Evolutionary conservation across 148 eudicot species (phyloP).

Genomic region (Salicornia ramosissima): DNA sequence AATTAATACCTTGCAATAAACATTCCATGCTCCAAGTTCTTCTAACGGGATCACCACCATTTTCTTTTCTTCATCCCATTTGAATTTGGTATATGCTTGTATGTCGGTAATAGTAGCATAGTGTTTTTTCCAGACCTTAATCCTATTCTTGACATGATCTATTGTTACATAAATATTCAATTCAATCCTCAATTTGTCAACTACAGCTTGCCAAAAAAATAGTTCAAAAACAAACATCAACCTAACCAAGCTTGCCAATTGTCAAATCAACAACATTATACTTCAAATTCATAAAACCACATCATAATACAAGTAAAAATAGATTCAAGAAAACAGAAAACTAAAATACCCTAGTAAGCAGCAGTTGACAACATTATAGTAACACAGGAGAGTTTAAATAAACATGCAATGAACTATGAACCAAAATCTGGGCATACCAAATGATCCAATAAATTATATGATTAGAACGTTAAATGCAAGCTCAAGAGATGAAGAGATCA

Average conservation of each 20-base stretch:
- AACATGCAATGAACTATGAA: not conserved
- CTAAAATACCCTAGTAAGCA: not conserved
- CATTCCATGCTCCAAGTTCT: too few species aligned
- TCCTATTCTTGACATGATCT: too few species aligned
- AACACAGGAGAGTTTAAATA: not conserved
- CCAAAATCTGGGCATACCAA: not conserved
- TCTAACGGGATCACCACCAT: too few species aligned
- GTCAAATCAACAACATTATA: constrained; percentile 4
- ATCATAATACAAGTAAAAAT: not conserved
- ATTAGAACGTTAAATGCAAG: not conserved
- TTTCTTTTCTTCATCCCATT: too few species aligned
- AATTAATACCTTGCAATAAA: too few species aligned
- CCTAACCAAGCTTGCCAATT: not conserved
- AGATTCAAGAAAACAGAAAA: not conserved
- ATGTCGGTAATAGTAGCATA: too few species aligned
- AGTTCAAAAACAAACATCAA: not conserved
- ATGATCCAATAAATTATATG: not conserved
- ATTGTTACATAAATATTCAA: too few species aligned
- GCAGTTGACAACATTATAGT: not conserved
- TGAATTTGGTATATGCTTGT: too few species aligned
- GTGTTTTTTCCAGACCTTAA: too few species aligned
- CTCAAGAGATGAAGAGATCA: constrained; percentile 2
- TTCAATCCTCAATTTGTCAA: too few species aligned
- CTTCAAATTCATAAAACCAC: constrained; percentile 8
- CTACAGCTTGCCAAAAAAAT: not conserved